Conservation (phyloP, 805 yeast genomes). For the Candida sonorensis region DNA sequence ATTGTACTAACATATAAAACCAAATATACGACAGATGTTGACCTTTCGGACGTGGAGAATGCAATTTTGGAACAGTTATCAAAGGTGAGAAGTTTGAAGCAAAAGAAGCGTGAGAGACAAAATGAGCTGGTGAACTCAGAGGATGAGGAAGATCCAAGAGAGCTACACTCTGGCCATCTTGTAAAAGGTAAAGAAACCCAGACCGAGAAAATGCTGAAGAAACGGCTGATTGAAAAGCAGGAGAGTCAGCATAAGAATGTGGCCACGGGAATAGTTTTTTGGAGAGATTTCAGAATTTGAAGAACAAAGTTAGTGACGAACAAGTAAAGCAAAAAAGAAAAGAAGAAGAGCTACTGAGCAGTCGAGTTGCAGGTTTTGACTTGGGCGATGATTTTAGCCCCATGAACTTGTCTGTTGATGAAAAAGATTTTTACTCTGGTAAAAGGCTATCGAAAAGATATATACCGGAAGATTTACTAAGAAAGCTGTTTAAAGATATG, state of each 20-base stretch:
- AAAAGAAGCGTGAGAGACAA: conserved; percentile 9
- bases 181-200: conserved; percentile 2
- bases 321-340: conserved; percentile 15
- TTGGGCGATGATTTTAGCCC: conserved; percentile 21
- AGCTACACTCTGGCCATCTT: conserved; percentile 11
- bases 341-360: conserved; percentile 22
- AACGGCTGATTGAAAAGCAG: conserved; percentile 2
- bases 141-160: conserved; percentile 24
- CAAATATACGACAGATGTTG: no score
- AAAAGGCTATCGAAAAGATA: conserved; percentile 40
- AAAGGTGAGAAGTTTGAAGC: conserved; percentile 14
- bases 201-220: conserved; percentile 8
- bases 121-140: conserved; percentile 19
- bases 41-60: conserved; percentile 21
- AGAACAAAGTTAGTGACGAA: conserved; percentile 10
- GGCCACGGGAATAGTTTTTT: conserved; percentile 6
- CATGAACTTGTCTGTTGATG: conserved; percentile 26
- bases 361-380: conserved; percentile 36
- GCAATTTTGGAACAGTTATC: conserved; percentile 16
- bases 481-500: conserved; percentile 35
- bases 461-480: conserved; percentile 30
- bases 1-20: no score
- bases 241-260: not conserved
- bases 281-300: conserved; percentile 6
- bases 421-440: conserved; percentile 41